Conservation (phyloP, 2,329 filamentous ascomycete genomes). For the Pestalotiopsis sp. region DNA sequence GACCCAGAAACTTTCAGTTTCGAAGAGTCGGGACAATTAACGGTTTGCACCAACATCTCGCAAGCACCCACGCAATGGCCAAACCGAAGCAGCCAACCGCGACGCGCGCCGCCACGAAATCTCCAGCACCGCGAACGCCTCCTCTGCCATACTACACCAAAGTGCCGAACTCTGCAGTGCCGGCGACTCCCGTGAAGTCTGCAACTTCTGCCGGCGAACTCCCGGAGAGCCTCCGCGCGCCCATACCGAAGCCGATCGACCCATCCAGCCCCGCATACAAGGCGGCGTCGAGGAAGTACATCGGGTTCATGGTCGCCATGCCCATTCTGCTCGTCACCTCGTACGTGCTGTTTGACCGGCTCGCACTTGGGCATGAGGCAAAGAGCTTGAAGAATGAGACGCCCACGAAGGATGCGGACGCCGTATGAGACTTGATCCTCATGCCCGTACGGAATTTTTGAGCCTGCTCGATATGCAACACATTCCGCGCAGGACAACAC, state of each 20-base stretch:
- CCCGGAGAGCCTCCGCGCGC: slow-evolving; percentile 15
- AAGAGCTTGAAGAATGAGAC: slow-evolving; percentile 17
- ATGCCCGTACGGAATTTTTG: not conserved
- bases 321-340: slow-evolving; percentile 59
- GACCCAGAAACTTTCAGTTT: not conserved
- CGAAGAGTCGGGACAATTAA: not conserved
- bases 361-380: slow-evolving; percentile 25
- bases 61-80: not conserved
- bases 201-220: not conserved
- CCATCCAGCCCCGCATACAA: slow-evolving; percentile 38
- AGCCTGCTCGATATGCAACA: too few relatives aligned
- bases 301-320: slow-evolving; percentile 51
- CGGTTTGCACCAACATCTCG: not conserved
- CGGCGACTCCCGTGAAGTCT: not conserved
- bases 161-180: not conserved
- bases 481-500: too few relatives aligned
- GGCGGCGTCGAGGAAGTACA: slow-evolving; percentile 47
- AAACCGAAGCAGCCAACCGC: not conserved
- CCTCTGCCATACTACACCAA: not conserved
- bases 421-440: not conserved
- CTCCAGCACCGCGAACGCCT: not conserved
- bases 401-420: not conserved
- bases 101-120: not conserved
- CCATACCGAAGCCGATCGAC: slow-evolving; percentile 26
- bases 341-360: slow-evolving; percentile 52